Percentiles rank a stretch among this genome's conserved stretches.
phyloP scores from a whole-genome alignment of 768 basidiomycete genomes.

The Psilocybe cyanescens region DNA sequence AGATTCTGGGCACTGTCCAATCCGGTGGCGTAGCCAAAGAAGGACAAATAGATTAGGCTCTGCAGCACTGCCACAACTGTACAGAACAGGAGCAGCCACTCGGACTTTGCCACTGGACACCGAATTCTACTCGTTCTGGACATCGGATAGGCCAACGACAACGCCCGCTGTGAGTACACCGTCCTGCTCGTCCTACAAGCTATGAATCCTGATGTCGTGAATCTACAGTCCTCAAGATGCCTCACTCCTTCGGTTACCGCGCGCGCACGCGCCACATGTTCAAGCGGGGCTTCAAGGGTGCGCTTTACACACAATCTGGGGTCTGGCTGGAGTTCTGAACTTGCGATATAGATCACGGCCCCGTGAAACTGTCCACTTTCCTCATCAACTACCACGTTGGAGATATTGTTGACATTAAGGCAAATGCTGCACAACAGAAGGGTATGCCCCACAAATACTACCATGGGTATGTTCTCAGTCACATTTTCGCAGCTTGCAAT shows the following conservation, averaged over 20 bases:
- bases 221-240: slow-evolving; percentile 78
- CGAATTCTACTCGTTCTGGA: slow-evolving; percentile 32
- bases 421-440: slow-evolving; percentile 98
- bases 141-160: slow-evolving; percentile 51
- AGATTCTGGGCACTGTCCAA: slow-evolving; percentile 13
- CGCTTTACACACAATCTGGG: slow-evolving; percentile 27
- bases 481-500: neutral
- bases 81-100: slow-evolving; percentile 65
- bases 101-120: slow-evolving; percentile 54
- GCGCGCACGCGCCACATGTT: slow-evolving; percentile 99
- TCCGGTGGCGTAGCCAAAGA: slow-evolving; percentile 34
- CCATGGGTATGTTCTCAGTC: slow-evolving; percentile 75
- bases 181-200: slow-evolving; percentile 7
- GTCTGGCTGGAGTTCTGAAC: slow-evolving; percentile 11
- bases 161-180: slow-evolving; percentile 51
- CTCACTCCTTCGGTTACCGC: slow-evolving; percentile 99
- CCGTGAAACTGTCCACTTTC: slow-evolving; percentile 90
- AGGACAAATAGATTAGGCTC: slow-evolving; percentile 41
- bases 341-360: slow-evolving; percentile 76
- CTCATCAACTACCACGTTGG: slow-evolving; percentile 92
- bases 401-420: slow-evolving; percentile 99
- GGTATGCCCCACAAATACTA: slow-evolving; percentile 99
- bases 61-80: slow-evolving; percentile 56
- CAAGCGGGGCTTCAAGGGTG: slow-evolving; percentile 98
- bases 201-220: slow-evolving; percentile 6